Evolutionary conservation across 129 eudicot species (phyloP).

Genomic region (Chrysanthemum lavandulifolium): DNA sequence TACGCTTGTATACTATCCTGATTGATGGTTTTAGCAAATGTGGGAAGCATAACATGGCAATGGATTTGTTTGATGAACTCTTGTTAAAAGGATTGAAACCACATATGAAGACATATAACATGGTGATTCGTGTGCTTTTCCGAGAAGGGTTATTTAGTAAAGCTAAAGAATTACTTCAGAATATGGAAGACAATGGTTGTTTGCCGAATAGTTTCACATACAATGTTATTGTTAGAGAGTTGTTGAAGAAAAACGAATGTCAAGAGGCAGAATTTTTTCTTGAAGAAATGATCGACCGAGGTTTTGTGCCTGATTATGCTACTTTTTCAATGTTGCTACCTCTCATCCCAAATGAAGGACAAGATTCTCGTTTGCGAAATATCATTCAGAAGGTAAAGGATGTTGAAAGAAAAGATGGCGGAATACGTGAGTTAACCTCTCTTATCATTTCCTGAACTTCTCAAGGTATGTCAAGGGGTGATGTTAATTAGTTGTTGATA

Average conservation of each 20-base stretch:
- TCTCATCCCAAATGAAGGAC: background rate
- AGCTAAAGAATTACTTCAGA: constrained; percentile 25
- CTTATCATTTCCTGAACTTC: constrained; percentile 1
- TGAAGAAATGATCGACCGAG: constrained; percentile 26
- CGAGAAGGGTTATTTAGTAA: constrained; percentile 20
- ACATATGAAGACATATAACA: constrained; percentile 25
- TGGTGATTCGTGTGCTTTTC: constrained; percentile 26
- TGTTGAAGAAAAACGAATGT: constrained; percentile 24
- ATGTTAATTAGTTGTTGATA: no score
- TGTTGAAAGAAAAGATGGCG: background rate
- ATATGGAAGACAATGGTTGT: constrained; percentile 31
- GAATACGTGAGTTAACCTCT: background rate
- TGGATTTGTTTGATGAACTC: constrained; percentile 23
- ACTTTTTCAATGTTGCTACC: constrained; percentile 23
- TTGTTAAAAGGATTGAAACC: constrained; percentile 25
- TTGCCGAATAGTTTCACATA: constrained; percentile 24
- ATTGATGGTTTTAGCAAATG: constrained; percentile 31
- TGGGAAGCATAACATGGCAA: constrained; percentile 24
- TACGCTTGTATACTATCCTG: constrained; percentile 21
- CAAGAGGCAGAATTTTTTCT: constrained; percentile 20
- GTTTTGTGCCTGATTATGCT: constrained; percentile 28
- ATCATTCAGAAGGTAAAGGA: constrained; percentile 11
- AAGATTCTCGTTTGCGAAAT: constrained; percentile 21
- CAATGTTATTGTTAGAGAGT: constrained; percentile 27
- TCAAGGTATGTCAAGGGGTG: no score